These are phyloP conservation scores for Gaertneriomyces sp. DNA, from an alignment of 192 early-diverging fungal species.

Conservation along the genomic window DNA sequence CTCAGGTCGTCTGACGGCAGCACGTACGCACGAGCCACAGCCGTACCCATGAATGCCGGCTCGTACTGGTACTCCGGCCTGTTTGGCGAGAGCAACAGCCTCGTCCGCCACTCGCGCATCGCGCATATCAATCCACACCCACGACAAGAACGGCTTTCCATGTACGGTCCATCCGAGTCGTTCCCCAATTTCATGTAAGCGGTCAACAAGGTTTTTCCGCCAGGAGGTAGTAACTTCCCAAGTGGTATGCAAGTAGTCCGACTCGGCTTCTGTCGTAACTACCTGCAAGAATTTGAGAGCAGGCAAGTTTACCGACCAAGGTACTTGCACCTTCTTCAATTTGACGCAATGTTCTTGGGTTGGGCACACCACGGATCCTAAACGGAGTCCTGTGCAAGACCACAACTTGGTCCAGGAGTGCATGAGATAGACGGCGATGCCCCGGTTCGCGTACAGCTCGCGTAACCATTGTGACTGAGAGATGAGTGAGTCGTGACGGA, in stretches of 20 bases:
- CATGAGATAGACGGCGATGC: slow-evolving; percentile 79
- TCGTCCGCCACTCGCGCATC: slow-evolving; percentile 55
- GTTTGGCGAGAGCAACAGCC: slow-evolving; percentile 62
- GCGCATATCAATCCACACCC: slow-evolving; percentile 81
- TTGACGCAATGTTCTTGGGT: slow-evolving; percentile 67
- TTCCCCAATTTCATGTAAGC: slow-evolving; percentile 36
- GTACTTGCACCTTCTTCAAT: slow-evolving; percentile 79
- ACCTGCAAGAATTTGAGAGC: slow-evolving; percentile 79
- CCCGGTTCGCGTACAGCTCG: slow-evolving; percentile 55
- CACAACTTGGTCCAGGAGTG: slow-evolving; percentile 95
- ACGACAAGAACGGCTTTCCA: slow-evolving; percentile 75
- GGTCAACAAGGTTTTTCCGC: slow-evolving; percentile 49
- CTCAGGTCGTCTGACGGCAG: slow-evolving; percentile 54
- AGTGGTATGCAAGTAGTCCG: slow-evolving; percentile 66
- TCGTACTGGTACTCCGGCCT: slow-evolving; percentile 81
- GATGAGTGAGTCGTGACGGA: slow-evolving; percentile 77
- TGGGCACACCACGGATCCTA: slow-evolving; percentile 85
- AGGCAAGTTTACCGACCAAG: slow-evolving; percentile 89
- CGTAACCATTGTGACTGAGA: slow-evolving; percentile 66
- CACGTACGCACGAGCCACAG: slow-evolving; percentile 68
- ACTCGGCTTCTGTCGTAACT: slow-evolving; percentile 62
- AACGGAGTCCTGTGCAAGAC: slow-evolving; percentile 86
- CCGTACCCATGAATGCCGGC: slow-evolving; percentile 74
- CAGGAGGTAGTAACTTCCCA: slow-evolving; percentile 72
- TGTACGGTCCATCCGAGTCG: slow-evolving; percentile 56